A percentile compares a stretch with the other conserved stretches of the same genome.
phyloP scores from a whole-genome alignment of 495 filamentous ascomycete genomes.

The Aspergillus heteromorphus region DNA sequence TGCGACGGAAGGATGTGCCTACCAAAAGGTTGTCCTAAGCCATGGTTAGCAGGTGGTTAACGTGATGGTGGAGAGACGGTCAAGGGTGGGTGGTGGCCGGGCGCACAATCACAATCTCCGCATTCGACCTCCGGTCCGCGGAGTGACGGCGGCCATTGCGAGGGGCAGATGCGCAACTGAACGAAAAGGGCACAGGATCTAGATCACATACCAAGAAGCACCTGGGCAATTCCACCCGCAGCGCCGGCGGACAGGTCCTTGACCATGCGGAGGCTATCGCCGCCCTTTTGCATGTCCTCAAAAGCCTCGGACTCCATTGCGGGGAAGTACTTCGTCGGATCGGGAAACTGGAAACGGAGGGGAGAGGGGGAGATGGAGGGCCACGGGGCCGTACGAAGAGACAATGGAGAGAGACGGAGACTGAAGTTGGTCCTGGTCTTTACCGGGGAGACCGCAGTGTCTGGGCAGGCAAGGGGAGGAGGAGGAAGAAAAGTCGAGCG shows the following conservation, averaged over 20 bases:
- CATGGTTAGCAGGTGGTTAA: conserved; percentile 6
- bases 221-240: conserved; percentile 87
- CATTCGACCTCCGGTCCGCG: too few species aligned
- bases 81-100: too few species aligned
- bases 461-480: not conserved
- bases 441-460: not conserved
- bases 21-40: conserved; percentile 87
- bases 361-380: not conserved
- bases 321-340: not conserved
- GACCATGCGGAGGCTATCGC: conserved; percentile 51
- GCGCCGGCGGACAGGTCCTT: conserved; percentile 94
- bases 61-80: not conserved
- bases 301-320: conserved; percentile 37
- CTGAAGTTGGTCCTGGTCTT: not conserved
- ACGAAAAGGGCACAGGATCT: not conserved
- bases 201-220: conserved; percentile 73
- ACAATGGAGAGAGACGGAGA: too few species aligned
- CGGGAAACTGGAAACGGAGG: not conserved
- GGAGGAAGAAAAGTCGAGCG: conserved; percentile 2
- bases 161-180: not conserved
- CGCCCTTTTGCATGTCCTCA: conserved; percentile 34
- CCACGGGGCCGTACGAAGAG: not conserved
- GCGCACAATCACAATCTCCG: too few species aligned
- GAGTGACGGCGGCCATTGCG: too few species aligned
- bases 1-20: conserved; percentile 17